Evolutionary conservation across 1,284 basidiomycete species (phyloP), one percentile per base, ranked within the genome.

Genomic region (Coriolopsis trogii): DNA sequence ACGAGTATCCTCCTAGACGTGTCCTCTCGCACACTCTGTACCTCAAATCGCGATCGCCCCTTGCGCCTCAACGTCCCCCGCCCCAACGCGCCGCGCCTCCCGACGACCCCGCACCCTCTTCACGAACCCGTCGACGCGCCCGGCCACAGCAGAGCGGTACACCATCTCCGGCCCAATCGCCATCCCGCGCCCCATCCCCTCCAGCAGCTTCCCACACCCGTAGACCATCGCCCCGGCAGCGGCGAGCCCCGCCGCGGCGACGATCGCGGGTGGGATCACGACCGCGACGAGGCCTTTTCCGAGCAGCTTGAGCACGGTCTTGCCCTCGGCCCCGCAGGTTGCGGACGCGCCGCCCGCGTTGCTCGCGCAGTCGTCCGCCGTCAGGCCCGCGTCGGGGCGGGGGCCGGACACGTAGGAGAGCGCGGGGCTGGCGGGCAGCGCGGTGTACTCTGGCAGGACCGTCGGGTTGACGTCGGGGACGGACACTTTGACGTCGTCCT

Each of bases 131-230:
- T 40, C 42, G 39, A 28, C 46, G 34, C 38, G 26, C 42, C 18
- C 25, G 30, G 20, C 26, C 24, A 45, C 34, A 18, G 42, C 45
- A 24, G 6, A 25, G 34, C 38, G 24, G 38, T 48, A 58, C 25
- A 50, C 34, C 26, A 16, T 6, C 52, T 58, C 52, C 6, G 57
- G 56, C 9, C 30, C 56, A 25, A 41, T n/a, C 26, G 45, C 41
- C 12, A 58, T 26, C 45, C 10, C 44, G 5, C 49, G 48, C 38
- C 57, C 57, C 29, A 46, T 33, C 2, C 41, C 53, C 50, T 59
- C 57, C n/a, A 59, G 38, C 38, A 55, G 8, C 48, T 48, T 50
- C 45, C 57, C 57, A 16, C 23, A 25, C 6, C 57, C 57, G 41
- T 53, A 59, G 5, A 59, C 7, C 34, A 46, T 47, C 26, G 25